These are phyloP conservation scores for Vigna nakashimae DNA, from an alignment of 306 rosid genomes.

Conservation along the genomic window DNA sequence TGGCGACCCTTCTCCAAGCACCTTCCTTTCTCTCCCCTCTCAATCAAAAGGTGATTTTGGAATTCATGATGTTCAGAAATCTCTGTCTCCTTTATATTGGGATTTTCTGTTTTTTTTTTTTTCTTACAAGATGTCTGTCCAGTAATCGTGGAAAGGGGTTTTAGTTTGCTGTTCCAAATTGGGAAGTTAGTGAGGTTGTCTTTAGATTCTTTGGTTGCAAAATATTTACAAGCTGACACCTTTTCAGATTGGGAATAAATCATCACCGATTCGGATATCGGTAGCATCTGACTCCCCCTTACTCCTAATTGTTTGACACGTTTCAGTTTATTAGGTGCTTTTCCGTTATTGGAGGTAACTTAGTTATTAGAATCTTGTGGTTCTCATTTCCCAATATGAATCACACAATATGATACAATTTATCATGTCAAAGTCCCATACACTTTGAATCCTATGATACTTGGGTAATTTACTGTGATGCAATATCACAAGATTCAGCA, in stretches of 20 bases:
- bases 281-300: background rate
- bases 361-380: background rate
- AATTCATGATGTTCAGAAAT: conserved; percentile 1
- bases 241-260: background rate
- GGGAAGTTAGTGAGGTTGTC: too few species aligned
- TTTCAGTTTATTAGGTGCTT: background rate
- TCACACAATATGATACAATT: background rate
- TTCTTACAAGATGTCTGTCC: background rate
- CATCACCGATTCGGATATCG: conserved; percentile 12
- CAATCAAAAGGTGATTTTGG: conserved; percentile 58
- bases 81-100: background rate
- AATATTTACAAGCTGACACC: background rate
- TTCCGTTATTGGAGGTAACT: background rate
- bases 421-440: background rate
- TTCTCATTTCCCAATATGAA: background rate
- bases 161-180: too few species aligned
- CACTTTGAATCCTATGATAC: background rate
- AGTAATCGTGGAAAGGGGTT: too few species aligned
- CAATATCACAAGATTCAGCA: background rate
- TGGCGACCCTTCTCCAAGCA: conserved; percentile 72
- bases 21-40: conserved; percentile 50
- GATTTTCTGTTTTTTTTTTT: background rate
- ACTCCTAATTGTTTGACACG: conserved; percentile 1
- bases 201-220: background rate
- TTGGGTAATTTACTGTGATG: background rate